Evolutionary conservation across 345 rosid genomes (phyloP).

Genomic region (Lepidium didymum): DNA sequence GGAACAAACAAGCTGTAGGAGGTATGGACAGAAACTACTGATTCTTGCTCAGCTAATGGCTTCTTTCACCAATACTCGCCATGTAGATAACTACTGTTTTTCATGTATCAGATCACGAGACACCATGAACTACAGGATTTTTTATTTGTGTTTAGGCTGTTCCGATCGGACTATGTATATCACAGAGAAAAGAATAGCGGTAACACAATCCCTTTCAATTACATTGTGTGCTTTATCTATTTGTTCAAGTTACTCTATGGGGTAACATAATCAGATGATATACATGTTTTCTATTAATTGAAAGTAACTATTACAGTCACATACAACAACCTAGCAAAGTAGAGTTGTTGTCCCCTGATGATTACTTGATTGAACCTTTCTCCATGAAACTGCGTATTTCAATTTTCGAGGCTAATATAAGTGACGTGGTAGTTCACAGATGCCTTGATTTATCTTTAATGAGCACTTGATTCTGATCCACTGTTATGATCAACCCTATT

Average conservation of each 20-base stretch:
- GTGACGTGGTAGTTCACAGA: neutral
- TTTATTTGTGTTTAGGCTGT: slow-evolving; percentile 2
- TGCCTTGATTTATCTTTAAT: neutral
- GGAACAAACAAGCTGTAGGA: slow-evolving; percentile 20
- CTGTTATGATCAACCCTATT: neutral
- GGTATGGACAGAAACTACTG: slow-evolving; percentile 20
- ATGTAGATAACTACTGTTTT: slow-evolving; percentile 4
- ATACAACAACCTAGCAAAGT: slow-evolving; percentile 2
- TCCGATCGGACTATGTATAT: neutral
- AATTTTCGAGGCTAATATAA: neutral
- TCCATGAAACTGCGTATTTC: neutral
- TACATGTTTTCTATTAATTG: slow-evolving; percentile 1
- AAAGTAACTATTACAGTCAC: neutral
- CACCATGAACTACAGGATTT: slow-evolving; percentile 7
- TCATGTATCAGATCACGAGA: slow-evolving; percentile 8
- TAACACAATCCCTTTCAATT: slow-evolving; percentile 1
- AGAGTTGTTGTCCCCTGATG: neutral
- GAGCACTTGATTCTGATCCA: slow-evolving; percentile 4
- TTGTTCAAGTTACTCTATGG: slow-evolving; percentile 9
- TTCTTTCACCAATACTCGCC: neutral
- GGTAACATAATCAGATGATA: neutral
- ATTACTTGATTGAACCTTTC: neutral
- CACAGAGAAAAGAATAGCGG: neutral
- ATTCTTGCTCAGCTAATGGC: slow-evolving; percentile 21
- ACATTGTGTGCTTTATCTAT: neutral